Evolutionary conservation across 306 rosid genomes (phyloP).

Genomic region (Lathyrus aphaca): DNA sequence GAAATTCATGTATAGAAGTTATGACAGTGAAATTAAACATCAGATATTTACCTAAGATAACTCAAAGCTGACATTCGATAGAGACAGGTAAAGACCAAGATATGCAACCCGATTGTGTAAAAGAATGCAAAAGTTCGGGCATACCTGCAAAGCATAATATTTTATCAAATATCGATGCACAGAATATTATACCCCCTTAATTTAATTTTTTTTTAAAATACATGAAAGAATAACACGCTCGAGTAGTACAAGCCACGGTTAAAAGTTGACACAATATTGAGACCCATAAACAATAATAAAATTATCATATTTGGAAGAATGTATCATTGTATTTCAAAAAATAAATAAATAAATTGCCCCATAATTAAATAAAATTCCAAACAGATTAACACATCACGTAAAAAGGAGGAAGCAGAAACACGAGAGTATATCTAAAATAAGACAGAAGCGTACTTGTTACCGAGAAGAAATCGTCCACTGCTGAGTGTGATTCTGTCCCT

Average conservation of each 20-base stretch:
- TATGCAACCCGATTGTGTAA: slow-evolving; percentile 90
- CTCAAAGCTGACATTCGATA: slow-evolving; percentile 97
- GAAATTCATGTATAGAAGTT: slow-evolving; percentile 17
- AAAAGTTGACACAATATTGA: neutral
- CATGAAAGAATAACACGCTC: no score
- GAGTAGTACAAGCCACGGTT: no score
- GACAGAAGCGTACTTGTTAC: slow-evolving; percentile 80
- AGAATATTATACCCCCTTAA: neutral
- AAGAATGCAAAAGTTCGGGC: slow-evolving; percentile 96
- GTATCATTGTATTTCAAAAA: slow-evolving; percentile 1
- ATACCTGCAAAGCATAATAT: slow-evolving; percentile 59
- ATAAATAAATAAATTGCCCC: neutral
- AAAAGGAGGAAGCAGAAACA: slow-evolving; percentile 25
- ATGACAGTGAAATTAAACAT: neutral
- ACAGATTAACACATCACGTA: slow-evolving; percentile 19
- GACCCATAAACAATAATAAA: neutral
- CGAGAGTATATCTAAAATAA: slow-evolving; percentile 18
- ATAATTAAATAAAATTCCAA: slow-evolving; percentile 12
- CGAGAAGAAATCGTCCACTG: slow-evolving; percentile 98
- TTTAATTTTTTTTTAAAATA: neutral
- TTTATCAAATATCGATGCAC: slow-evolving; percentile 23
- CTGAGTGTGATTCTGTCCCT: slow-evolving; percentile 98
- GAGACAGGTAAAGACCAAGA: slow-evolving; percentile 91
- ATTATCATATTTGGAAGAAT: neutral
- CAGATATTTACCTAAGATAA: slow-evolving; percentile 67